Conservation (phyloP, 345 rosid species). For the Rhizophora apiculata region DNA sequence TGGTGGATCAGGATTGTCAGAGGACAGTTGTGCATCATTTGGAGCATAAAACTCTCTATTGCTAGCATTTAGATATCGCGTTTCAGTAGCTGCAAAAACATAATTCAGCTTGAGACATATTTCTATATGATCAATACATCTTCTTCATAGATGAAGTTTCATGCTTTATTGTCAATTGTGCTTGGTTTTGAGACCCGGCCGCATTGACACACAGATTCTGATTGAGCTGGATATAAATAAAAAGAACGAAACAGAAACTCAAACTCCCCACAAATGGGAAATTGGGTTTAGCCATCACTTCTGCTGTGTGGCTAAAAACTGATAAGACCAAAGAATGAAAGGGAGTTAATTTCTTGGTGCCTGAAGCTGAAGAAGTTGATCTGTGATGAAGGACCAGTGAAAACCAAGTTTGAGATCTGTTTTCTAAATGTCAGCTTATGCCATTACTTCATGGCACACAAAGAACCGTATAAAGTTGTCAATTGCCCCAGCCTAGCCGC, state of each 20-base stretch:
- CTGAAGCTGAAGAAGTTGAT: conserved; percentile 7
- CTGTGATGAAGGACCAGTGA: conserved; percentile 9
- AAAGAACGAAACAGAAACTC: neutral
- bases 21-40: conserved; percentile 49
- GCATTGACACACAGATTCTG: neutral
- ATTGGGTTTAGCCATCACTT: neutral
- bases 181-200: neutral
- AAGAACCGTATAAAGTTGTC: neutral
- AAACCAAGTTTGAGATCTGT: conserved; percentile 25
- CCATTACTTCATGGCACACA: neutral
- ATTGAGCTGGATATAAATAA: neutral
- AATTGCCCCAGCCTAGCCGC: neutral
- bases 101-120: neutral
- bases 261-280: neutral
- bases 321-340: neutral
- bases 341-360: neutral
- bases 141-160: neutral
- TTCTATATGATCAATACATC: neutral
- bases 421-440: neutral
- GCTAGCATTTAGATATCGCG: conserved; percentile 73
- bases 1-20: conserved; percentile 42
- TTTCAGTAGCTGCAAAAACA: conserved; percentile 54
- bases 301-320: neutral
- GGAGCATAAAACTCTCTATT: conserved; percentile 59
- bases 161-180: conserved; percentile 1